Conservation (phyloP, 2,329 filamentous ascomycete species). For the Curvularia sp. region DNA sequence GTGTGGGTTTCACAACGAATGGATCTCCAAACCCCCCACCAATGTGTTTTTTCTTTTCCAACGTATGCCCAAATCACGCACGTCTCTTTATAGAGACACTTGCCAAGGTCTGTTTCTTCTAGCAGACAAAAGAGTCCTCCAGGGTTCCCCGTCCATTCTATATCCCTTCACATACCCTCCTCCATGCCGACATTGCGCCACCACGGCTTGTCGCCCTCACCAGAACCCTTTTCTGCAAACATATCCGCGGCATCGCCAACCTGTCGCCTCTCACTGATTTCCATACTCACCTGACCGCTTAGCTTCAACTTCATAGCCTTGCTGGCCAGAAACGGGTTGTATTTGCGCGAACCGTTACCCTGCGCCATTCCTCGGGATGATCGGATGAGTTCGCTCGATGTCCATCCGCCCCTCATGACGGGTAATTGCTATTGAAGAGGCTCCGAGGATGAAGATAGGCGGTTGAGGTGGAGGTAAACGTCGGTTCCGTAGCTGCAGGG, state of each 20-base stretch:
- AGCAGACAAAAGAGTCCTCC: no score
- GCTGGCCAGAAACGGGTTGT: constrained; percentile 48
- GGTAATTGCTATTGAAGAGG: constrained; percentile 92
- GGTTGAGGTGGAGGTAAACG: constrained; percentile 96
- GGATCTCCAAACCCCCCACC: constrained; percentile 2
- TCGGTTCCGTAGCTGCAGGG: constrained; percentile 86
- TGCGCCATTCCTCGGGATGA: constrained; percentile 67
- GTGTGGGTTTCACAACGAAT: neutral
- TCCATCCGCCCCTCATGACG: constrained; percentile 80
- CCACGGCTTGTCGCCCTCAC: constrained; percentile 48
- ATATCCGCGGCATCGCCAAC: constrained; percentile 86
- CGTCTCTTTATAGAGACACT: neutral
- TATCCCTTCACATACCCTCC: constrained; percentile 51
- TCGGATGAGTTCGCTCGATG: constrained; percentile 45
- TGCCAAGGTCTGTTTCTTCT: neutral
- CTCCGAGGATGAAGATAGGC: constrained; percentile 92
- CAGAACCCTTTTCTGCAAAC: constrained; percentile 56
- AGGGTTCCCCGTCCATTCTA: neutral
- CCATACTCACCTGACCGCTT: constrained; percentile 60
- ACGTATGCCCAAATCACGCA: neutral
- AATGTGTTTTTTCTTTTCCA: neutral
- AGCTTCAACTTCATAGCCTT: constrained; percentile 72
- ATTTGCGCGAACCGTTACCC: constrained; percentile 37
- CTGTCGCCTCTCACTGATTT: constrained; percentile 86
- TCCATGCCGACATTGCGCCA: constrained; percentile 60